Base-by-base conservation (phyloP, 768 basidiomycete species). In the Tylopilus plumbeoviolaceoides region DNA sequence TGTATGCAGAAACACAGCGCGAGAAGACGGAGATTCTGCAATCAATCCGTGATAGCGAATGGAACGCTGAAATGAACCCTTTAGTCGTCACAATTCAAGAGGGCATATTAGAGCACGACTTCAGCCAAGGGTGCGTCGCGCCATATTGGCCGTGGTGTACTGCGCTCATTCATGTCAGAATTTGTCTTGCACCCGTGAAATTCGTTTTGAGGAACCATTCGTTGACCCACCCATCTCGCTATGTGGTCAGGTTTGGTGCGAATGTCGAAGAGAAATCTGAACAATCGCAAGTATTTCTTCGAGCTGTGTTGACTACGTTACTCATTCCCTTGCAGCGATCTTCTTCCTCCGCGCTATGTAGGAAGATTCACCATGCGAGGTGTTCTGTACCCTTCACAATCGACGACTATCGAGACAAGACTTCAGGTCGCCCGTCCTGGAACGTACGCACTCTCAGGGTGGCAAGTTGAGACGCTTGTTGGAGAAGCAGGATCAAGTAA, bases 1-100 rank as follows among this genome's bases (percentile, higher is more conserved):
- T 97, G 80, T 98, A 92, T 63, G 91, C 91, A 20, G 92, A 98
- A 73, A 95, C 93, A 5, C 81, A 80, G 55, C 76, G 87, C 44
- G 84, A 93, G 68, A 83, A 82, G 63, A 66, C 69, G 58, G 82
- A 83, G 47, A 71, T 95, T 30, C 62, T 95, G 47, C 74, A 82
- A 46, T 81, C 84, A 9, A 78, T 97, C 39, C 74, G 81, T 33
- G 68, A 74, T 5, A 85, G 85, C 54, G 83, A 87, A 65, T 87
- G 93, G 82, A 91, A 91, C 56, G 62, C 68, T 14, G 90, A 94
- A 69, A 86, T 82, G 75, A 81, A 93, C 62, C 91, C 93, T 7
- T 53, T 88, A 3, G 74, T 78, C 7, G 72, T 88, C 31, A 68
- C 68, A 3, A 58, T 83, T n/a, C 69, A 75, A 49, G 76, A 78